Conservation (phyloP, 768 basidiomycete species). For the Mycena rebaudengoi region DNA sequence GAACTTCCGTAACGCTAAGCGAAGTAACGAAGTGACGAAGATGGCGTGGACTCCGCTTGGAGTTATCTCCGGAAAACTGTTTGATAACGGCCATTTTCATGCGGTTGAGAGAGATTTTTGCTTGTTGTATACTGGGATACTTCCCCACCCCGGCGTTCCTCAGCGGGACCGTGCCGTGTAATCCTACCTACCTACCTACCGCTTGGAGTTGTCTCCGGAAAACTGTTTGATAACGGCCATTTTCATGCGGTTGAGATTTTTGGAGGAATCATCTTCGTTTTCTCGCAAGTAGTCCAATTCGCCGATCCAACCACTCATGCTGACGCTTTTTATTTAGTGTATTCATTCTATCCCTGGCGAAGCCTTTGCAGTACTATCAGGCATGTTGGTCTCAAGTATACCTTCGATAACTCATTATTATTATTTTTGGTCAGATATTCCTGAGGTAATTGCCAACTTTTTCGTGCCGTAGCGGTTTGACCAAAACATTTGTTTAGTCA, state of each 20-base stretch:
- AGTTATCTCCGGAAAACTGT: too few species aligned
- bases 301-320: too few species aligned
- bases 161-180: too few species aligned
- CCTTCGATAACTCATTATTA: background rate
- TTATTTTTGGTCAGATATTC: background rate
- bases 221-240: background rate
- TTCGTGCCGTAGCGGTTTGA: too few species aligned
- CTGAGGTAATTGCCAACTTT: background rate
- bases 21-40: too few species aligned
- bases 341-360: background rate
- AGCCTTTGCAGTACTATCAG: background rate
- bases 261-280: background rate
- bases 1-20: too few species aligned
- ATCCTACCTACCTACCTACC: too few species aligned
- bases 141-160: too few species aligned
- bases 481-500: background rate
- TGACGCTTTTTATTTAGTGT: background rate
- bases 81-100: too few species aligned
- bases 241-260: background rate
- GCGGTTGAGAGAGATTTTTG: too few species aligned
- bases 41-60: too few species aligned
- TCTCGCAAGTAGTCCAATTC: constrained; percentile 1
- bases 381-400: background rate
- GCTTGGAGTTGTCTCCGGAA: background rate
- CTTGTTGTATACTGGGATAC: too few species aligned